phyloP scores from a whole-genome alignment of 179 eudicot species.

The Silene coronaria region DNA sequence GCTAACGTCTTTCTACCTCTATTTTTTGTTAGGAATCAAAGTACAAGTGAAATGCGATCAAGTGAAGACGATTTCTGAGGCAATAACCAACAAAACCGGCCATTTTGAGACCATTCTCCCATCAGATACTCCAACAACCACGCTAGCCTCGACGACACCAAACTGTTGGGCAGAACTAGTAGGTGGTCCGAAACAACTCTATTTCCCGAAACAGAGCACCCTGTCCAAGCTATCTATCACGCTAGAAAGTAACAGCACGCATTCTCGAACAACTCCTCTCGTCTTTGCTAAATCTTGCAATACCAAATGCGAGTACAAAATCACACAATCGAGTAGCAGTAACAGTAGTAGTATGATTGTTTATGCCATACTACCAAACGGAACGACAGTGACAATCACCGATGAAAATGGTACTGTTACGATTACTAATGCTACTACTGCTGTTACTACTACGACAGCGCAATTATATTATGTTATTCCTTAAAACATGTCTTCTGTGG shows the following conservation, averaged over 20 bases:
- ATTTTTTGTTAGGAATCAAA: neutral
- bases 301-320: neutral
- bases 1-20: neutral
- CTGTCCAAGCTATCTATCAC: neutral
- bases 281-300: neutral
- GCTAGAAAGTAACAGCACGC: neutral
- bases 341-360: neutral
- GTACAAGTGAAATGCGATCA: neutral
- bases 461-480: neutral
- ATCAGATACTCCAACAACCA: neutral
- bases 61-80: neutral
- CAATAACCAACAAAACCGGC: neutral
- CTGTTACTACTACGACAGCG: neutral
- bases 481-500: neutral
- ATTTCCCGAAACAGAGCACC: neutral
- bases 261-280: neutral
- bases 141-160: too few species aligned
- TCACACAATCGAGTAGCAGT: neutral
- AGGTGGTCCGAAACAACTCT: neutral
- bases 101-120: neutral
- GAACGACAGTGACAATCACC: neutral
- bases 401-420: neutral
- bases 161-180: neutral
- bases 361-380: neutral
- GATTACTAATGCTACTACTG: neutral